Evolutionary conservation across 2,329 filamentous ascomycete species (phyloP).

Genomic region (Corinectria fuckeliana): DNA sequence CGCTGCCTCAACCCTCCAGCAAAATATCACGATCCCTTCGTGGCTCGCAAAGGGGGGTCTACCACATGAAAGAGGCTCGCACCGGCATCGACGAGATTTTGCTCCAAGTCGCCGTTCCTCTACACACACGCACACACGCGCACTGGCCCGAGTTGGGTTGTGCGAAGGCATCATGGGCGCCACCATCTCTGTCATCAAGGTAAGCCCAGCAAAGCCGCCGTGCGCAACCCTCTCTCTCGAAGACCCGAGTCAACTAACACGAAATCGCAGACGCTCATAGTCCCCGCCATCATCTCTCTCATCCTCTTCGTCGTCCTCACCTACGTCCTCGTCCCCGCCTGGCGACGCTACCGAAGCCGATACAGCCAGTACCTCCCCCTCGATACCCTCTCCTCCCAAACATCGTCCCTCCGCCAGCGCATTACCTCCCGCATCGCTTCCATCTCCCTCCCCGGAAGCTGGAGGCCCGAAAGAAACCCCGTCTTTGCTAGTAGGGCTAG

Average conservation of each 20-base stretch:
- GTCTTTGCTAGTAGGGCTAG: constrained; percentile 48
- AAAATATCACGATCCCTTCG: constrained; percentile 8
- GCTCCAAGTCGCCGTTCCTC: background rate
- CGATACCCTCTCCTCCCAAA: constrained; percentile 65
- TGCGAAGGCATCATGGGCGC: constrained; percentile 38
- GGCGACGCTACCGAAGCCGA: constrained; percentile 72
- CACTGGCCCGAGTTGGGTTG: background rate
- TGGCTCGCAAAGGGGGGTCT: constrained; percentile 8
- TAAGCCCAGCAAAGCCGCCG: constrained; percentile 27
- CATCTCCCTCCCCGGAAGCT: constrained; percentile 50
- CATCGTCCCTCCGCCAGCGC: constrained; percentile 59
- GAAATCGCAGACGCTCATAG: constrained; percentile 66
- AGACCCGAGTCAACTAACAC: constrained; percentile 23
- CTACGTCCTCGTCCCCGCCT: constrained; percentile 70
- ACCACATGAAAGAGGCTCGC: background rate
- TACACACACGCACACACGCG: background rate
- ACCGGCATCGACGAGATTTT: background rate
- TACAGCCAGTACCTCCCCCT: constrained; percentile 79
- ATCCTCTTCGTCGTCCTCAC: constrained; percentile 70
- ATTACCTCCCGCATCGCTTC: constrained; percentile 44
- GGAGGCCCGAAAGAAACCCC: constrained; percentile 54
- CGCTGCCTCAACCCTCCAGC: background rate
- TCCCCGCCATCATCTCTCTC: constrained; percentile 75
- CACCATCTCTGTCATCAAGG: constrained; percentile 46
- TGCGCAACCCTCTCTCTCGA: constrained; percentile 4